Evolutionary conservation across 768 basidiomycete genomes (phyloP), one percentile per base, ranked within the genome.

Genomic region (Tephrocybe sp.): DNA sequence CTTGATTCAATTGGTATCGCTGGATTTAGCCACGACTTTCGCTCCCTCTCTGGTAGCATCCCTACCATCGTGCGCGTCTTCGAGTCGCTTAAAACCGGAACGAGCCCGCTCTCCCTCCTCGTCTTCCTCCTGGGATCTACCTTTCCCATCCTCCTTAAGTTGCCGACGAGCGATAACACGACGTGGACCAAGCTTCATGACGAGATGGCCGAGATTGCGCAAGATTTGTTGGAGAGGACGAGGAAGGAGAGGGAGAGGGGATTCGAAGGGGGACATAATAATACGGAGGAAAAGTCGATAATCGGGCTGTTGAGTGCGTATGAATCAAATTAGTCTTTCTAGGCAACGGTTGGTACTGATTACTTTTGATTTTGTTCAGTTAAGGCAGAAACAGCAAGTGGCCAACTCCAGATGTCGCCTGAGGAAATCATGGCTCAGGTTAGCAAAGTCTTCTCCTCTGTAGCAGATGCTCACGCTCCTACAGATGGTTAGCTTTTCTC

Each of bases 1-100:
- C 66, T 85, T 3, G 84, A 85, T 57, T 74, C 70, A 1, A 70
- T 85, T 45, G 81, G 83, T 12, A 77, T 84, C 28, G 80, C 79
- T 6, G 80, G 81, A 0, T 85, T 84, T 50, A 76, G 78, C 4
- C 77, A 84, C 56, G 69, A 82, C 58, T 85, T 85, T 54, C 73
- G 74, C 12, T 63, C 77, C 0, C 68, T 84, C 4, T 73, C 78
- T 12, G 81, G 81, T 4, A 72, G 77, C 48, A 62, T 61, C 24
- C 68, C 76, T 3, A 55, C 67, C 2, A 69, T 83, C 15, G 66
- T 71, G 2, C 67, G 73, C 4, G 66, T 69, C 1, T 77, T 80
- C 24, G 72, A 74, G 14, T 17, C 50, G 18, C 14, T 58, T 37
- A 61, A 66, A 0, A 69, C 76, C 39, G 65, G 65, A 4, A 59